A percentile compares a stretch with the other conserved stretches of the same genome.
phyloP scores from a whole-genome alignment of 345 rosid genomes.

The Turritis glabra region DNA sequence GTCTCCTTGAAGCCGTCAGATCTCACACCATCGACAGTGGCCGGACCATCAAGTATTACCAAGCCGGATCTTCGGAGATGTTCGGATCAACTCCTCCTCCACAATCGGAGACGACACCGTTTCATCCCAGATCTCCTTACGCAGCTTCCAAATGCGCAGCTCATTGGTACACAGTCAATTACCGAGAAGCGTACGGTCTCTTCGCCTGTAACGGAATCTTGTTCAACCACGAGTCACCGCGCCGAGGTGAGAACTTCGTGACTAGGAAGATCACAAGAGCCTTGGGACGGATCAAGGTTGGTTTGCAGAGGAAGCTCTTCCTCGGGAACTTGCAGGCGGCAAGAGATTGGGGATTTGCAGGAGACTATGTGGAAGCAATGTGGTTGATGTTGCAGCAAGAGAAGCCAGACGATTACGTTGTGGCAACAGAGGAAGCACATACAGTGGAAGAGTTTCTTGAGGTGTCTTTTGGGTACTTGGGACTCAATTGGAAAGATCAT shows the following conservation, averaged over 20 bases:
- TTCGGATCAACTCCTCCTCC: constrained; percentile 95
- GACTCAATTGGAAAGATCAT: constrained; percentile 56
- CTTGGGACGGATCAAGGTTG: constrained; percentile 81
- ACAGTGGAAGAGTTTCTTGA: constrained; percentile 88
- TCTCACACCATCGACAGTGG: constrained; percentile 78
- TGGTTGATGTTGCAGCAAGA: constrained; percentile 98
- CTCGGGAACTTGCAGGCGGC: constrained; percentile 86
- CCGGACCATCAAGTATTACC: constrained; percentile 69
- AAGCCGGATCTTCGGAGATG: constrained; percentile 98
- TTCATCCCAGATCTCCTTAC: constrained; percentile 97
- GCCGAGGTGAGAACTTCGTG: constrained; percentile 92
- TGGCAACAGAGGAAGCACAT: constrained; percentile 92
- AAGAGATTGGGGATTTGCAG: constrained; percentile 95
- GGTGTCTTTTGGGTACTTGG: constrained; percentile 77
- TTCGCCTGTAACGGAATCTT: constrained; percentile 90
- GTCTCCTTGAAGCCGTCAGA: constrained; percentile 87
- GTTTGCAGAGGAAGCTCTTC: constrained; percentile 79
- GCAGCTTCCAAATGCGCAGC: constrained; percentile 95
- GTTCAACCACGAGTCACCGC: constrained; percentile 92
- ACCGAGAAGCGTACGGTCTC: constrained; percentile 86
- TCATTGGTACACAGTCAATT: constrained; percentile 97
- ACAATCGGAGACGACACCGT: constrained; percentile 74
- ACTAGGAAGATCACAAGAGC: constrained; percentile 96
- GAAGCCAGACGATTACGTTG: constrained; percentile 90
- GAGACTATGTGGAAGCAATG: constrained; percentile 99